These are phyloP conservation scores for Leccinum subspadiceum DNA, from an alignment of 1,284 basidiomycete genomes.

Conservation along the genomic window DNA sequence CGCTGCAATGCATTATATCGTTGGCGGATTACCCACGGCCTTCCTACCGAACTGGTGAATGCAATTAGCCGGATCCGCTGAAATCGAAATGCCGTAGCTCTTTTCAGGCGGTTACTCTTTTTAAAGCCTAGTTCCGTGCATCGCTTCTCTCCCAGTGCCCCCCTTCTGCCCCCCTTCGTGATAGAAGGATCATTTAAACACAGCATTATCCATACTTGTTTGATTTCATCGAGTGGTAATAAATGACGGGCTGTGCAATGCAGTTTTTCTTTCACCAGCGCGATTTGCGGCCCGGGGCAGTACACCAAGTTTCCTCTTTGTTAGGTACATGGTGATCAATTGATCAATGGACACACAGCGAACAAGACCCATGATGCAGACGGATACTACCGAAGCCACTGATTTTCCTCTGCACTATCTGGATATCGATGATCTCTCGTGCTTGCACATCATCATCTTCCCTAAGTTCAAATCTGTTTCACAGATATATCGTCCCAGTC, in stretches of 20 bases:
- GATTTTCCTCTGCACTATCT: background rate
- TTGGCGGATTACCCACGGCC: background rate
- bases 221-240: background rate
- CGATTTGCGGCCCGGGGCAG: background rate
- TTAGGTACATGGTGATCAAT: background rate
- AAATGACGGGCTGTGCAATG: background rate
- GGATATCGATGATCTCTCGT: background rate
- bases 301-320: background rate
- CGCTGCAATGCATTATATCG: background rate
- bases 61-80: too few relatives aligned
- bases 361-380: background rate
- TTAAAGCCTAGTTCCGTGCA: background rate
- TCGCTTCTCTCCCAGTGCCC: background rate
- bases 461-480: background rate
- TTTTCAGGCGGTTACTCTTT: background rate
- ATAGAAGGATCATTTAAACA: background rate
- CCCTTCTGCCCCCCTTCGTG: background rate
- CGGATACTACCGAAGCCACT: background rate
- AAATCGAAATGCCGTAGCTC: background rate
- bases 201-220: background rate
- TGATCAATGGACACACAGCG: background rate
- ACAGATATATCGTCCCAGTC: background rate
- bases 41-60: background rate
- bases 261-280: background rate
- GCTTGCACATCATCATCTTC: background rate